These are phyloP conservation scores for Leccinum pachyderme DNA, from an alignment of 1,284 basidiomycete genomes.

Conservation along the genomic window DNA sequence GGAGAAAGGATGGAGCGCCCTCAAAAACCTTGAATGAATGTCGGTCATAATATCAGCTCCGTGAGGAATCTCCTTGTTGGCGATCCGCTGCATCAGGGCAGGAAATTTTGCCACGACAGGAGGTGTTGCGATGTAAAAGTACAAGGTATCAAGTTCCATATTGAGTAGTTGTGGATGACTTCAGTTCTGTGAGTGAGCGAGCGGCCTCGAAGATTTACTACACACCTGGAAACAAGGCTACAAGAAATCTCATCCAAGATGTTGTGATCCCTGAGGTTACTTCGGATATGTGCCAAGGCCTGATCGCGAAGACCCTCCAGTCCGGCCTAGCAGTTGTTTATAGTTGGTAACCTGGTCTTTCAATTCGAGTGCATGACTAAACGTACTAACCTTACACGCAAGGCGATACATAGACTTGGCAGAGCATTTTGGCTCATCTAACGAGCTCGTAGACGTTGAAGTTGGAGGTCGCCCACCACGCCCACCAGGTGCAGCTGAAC, in stretches of 20 bases:
- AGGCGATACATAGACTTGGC: background rate
- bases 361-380: background rate
- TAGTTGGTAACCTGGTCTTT: background rate
- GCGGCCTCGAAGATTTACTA: too few relatives aligned
- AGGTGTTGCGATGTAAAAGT: slow-evolving; percentile 19
- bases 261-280: slow-evolving; percentile 21
- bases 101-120: slow-evolving; percentile 13
- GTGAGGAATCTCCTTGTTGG: slow-evolving; percentile 22
- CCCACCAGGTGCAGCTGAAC: background rate
- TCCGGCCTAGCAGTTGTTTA: slow-evolving; percentile 10
- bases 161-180: slow-evolving; percentile 24
- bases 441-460: background rate
- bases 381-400: slow-evolving; percentile 18
- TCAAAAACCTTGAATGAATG: slow-evolving; percentile 24
- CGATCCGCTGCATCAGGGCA: slow-evolving; percentile 16
- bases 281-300: slow-evolving; percentile 17
- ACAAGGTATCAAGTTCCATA: slow-evolving; percentile 28
- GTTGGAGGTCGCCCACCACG: background rate
- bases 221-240: slow-evolving; percentile 22
- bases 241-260: slow-evolving; percentile 25
- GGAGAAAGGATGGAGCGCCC: background rate
- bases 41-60: slow-evolving; percentile 24
- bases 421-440: background rate
- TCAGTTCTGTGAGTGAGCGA: background rate
- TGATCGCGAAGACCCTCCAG: slow-evolving; percentile 16